A percentile compares a stretch with the other conserved stretches of the same genome.
phyloP scores from a whole-genome alignment of 495 filamentous ascomycete species.

The Aspergillus kassunensis region DNA sequence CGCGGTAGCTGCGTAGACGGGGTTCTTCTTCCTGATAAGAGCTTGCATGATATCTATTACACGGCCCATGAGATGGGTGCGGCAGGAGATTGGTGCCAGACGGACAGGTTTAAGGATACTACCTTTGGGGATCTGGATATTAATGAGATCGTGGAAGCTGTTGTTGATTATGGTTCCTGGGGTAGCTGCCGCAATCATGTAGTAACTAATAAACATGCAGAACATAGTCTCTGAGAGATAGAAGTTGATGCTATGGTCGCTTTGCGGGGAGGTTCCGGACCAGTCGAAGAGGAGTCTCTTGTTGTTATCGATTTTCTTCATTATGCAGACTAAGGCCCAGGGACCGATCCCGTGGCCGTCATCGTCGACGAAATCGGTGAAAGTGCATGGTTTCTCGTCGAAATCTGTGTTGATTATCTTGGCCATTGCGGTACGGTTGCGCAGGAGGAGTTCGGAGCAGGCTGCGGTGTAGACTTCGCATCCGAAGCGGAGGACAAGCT shows the following conservation, averaged over 20 bases:
- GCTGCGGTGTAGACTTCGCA: constrained; percentile 40
- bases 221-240: constrained; percentile 50
- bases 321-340: constrained; percentile 46
- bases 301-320: constrained; percentile 34
- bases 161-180: constrained; percentile 44
- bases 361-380: constrained; percentile 51
- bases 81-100: constrained; percentile 46
- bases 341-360: constrained; percentile 48
- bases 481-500: constrained; percentile 44
- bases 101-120: constrained; percentile 45
- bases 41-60: constrained; percentile 48
- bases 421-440: constrained; percentile 40
- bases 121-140: constrained; percentile 43
- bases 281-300: constrained; percentile 42
- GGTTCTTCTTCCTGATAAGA: constrained; percentile 44
- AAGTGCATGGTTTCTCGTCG: constrained; percentile 35
- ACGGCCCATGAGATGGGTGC: constrained; percentile 45
- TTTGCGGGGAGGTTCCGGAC: constrained; percentile 45
- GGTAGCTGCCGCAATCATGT: constrained; percentile 44
- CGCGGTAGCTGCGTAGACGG: constrained; percentile 44
- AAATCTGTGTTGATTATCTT: constrained; percentile 46
- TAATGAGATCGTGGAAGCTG: constrained; percentile 48
- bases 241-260: constrained; percentile 47
- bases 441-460: constrained; percentile 38
- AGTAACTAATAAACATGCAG: constrained; percentile 50